phyloP scores from a whole-genome alignment of 257 asterid species.

The Solanum verrucosum region DNA sequence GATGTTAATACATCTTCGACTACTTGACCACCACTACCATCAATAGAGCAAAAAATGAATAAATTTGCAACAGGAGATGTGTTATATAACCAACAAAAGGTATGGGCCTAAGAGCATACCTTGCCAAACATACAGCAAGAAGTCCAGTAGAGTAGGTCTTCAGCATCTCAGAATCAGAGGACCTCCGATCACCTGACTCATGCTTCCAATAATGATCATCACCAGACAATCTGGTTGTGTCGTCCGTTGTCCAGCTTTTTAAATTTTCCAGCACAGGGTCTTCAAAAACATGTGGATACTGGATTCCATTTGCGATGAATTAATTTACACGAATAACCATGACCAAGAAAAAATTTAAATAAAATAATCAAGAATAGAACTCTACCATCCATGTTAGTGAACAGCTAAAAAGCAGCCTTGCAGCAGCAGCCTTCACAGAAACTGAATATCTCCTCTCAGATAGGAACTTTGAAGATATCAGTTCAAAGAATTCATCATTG shows the following conservation, averaged over 20 bases:
- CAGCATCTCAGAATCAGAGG: slow-evolving; percentile 72
- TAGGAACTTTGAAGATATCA: slow-evolving; percentile 70
- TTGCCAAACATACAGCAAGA: slow-evolving; percentile 78
- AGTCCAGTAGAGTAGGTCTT: slow-evolving; percentile 79
- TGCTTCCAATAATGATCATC: slow-evolving; percentile 67
- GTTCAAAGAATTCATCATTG: slow-evolving; percentile 80
- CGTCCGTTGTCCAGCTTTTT: slow-evolving; percentile 92
- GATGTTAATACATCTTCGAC: slow-evolving; percentile 93
- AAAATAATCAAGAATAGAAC: neutral
- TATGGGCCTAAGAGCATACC: slow-evolving; percentile 29
- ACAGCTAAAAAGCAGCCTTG: slow-evolving; percentile 90
- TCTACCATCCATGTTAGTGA: slow-evolving; percentile 88
- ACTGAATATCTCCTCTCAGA: slow-evolving; percentile 61
- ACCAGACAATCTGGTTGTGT: slow-evolving; percentile 36
- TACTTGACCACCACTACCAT: slow-evolving; percentile 71
- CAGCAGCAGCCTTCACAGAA: slow-evolving; percentile 66
- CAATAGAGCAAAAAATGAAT: slow-evolving; percentile 7
- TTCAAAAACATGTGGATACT: slow-evolving; percentile 94
- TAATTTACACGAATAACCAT: slow-evolving; percentile 11
- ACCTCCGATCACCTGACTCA: slow-evolving; percentile 48
- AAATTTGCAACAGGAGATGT: neutral
- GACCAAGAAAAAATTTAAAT: slow-evolving; percentile 1
- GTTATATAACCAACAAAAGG: neutral
- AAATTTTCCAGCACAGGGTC: slow-evolving; percentile 69
- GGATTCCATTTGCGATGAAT: slow-evolving; percentile 26